Conservation (phyloP, 192 early-diverging fungal genomes). For the Funneliformis mosseae region DNA sequence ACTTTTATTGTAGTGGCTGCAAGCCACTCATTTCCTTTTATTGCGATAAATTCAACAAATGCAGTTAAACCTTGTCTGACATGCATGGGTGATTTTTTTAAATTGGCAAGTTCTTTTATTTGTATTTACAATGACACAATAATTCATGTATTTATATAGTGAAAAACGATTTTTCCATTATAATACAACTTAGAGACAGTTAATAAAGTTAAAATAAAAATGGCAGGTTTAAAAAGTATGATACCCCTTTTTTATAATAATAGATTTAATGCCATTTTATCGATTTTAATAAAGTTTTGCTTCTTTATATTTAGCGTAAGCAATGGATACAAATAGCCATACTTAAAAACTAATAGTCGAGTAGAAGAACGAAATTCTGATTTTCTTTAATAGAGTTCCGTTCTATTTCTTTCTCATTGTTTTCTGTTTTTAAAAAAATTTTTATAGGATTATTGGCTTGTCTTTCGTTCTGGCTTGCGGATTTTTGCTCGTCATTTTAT, state of each 20-base stretch:
- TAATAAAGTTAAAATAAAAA: not conserved
- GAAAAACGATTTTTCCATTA: too few species aligned
- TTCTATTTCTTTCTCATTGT: not conserved
- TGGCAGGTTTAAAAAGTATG: not conserved
- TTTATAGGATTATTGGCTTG: not conserved
- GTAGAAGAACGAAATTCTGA: not conserved
- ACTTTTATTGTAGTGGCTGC: not conserved
- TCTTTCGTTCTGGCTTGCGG: not conserved
- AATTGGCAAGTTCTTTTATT: too few species aligned
- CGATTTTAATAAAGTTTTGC: not conserved
- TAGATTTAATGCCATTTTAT: not conserved
- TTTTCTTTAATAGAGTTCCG: too few species aligned
- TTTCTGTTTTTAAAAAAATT: not conserved
- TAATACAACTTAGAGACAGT: not conserved
- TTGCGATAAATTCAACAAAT: not conserved
- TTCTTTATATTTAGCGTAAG: not conserved
- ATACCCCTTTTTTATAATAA: not conserved
- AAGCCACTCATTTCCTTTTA: conserved; percentile 20
- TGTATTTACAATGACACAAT: too few species aligned
- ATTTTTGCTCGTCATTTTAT: not conserved
- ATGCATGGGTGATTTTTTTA: not conserved
- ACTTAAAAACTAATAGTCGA: not conserved
- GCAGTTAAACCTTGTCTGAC: not conserved
- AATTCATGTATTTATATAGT: too few species aligned
- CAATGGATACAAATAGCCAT: not conserved